Conservation (phyloP, 2,329 filamentous ascomycete genomes). For the Didymella segeticola region DNA sequence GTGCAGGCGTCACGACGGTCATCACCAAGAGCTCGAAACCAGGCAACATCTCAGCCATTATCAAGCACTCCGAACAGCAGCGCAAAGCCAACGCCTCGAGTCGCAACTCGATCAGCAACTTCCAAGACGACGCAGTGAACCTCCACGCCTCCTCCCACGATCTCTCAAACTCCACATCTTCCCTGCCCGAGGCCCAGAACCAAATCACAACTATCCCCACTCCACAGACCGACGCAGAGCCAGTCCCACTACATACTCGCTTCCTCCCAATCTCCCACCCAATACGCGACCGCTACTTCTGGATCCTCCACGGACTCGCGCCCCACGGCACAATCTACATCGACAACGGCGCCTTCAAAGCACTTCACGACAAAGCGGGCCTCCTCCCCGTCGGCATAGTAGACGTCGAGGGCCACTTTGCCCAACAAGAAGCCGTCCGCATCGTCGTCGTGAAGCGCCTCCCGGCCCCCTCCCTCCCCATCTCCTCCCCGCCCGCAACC, state of each 20-base stretch:
- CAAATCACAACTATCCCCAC: constrained; percentile 27
- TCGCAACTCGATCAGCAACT: constrained; percentile 39
- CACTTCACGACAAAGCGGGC: constrained; percentile 82
- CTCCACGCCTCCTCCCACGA: constrained; percentile 30
- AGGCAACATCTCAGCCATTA: constrained; percentile 87
- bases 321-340: constrained; percentile 93
- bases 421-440: constrained; percentile 89
- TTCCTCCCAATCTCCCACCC: constrained; percentile 86
- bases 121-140: constrained; percentile 37
- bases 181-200: constrained; percentile 40
- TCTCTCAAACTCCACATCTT: constrained; percentile 30
- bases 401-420: constrained; percentile 85
- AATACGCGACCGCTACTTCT: constrained; percentile 94
- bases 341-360: constrained; percentile 84
- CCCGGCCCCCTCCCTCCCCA: not conserved
- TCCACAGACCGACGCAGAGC: constrained; percentile 29
- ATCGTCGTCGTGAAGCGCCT: constrained; percentile 77
- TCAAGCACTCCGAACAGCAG: constrained; percentile 75
- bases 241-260: constrained; percentile 79
- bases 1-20: constrained; percentile 92
- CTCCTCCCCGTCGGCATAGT: constrained; percentile 90
- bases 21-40: constrained; percentile 95
- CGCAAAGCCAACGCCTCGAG: constrained; percentile 50
- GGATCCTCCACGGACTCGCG: constrained; percentile 90
- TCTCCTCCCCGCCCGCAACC: not conserved